These are phyloP conservation scores for Colletotrichum sp. DNA, from an alignment of 2,329 filamentous ascomycete species.

Conservation along the genomic window DNA sequence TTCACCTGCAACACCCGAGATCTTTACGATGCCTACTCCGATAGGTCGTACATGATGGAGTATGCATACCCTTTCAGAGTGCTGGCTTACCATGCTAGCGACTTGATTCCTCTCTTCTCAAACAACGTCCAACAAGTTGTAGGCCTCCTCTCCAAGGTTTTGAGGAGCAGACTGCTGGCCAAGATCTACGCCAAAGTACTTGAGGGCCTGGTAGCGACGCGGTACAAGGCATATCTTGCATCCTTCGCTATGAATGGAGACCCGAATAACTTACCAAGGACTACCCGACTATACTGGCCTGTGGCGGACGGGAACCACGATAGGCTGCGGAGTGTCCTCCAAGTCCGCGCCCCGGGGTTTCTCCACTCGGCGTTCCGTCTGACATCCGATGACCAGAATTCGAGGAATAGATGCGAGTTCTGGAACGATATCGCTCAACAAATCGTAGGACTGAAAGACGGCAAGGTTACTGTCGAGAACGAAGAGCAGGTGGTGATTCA, in stretches of 20 bases:
- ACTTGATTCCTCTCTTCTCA: conserved; percentile 47
- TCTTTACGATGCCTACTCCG: conserved; percentile 40
- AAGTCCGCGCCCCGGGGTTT: conserved; percentile 29
- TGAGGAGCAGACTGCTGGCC: conserved; percentile 29
- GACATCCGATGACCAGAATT: conserved; percentile 32
- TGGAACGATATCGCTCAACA: conserved; percentile 26
- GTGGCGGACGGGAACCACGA: conserved; percentile 24
- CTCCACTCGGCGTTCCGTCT: conserved; percentile 32
- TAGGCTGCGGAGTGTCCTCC: conserved; percentile 32
- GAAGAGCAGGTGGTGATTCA: background rate
- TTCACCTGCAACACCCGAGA: conserved; percentile 42
- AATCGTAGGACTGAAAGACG: background rate
- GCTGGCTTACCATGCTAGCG: conserved; percentile 48
- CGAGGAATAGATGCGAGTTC: conserved; percentile 35
- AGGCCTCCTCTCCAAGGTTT: background rate
- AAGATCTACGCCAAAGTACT: conserved; percentile 37
- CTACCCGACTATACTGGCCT: conserved; percentile 22
- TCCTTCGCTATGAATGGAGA: conserved; percentile 44
- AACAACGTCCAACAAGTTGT: conserved; percentile 20
- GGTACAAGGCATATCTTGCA: conserved; percentile 41
- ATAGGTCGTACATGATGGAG: conserved; percentile 25
- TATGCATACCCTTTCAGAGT: conserved; percentile 31
- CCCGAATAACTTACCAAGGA: conserved; percentile 39
- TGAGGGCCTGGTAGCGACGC: conserved; percentile 28
- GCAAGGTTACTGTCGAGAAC: background rate